Base-by-base conservation (phyloP, 805 yeast species). In the Cyberlindnera samutprakarnensis region DNA sequence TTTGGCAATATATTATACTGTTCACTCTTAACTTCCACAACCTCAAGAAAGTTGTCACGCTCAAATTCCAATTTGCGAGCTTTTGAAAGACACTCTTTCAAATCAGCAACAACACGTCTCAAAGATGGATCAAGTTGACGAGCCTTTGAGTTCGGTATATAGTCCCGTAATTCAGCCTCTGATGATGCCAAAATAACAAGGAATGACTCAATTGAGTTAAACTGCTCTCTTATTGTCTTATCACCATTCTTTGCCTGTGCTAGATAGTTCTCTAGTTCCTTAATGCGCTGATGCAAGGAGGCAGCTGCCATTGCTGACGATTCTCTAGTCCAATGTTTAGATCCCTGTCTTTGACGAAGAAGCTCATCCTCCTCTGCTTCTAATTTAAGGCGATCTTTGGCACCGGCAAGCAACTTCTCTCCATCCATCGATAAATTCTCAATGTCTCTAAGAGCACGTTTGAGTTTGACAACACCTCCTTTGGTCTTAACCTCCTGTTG, bases 211-310 rank as follows among this genome's bases (percentile, higher is more conserved):
- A 82, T 61, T n/a, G 66, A 62, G 2, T 51, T 41, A 40, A 74
- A 71, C 29, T 70, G 69, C 4, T 56, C 50, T 6, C 53, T 43
- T 0, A 84, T 70, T 3, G 68, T 57, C 4, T 53, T 53, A 53
- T 87, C 95, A 7, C 92, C 82, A 4, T 58, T 47, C 18, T 58
- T 54, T 1, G 94, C 92, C 39, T 73, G 74, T 1, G 47, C 43
- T 13, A 81, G 51, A 45, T 76, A 78, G 3, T 46, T 50, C 20
- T 62, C 62, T 49, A 78, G 59, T 14, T 66, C 66, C 2, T 49
- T 46, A 2, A 77, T 47, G 30, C 67, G 67, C 4, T 54, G 53
- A 28, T 56, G 41, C 4, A 70, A 51, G 2, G 56, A 61, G 1
- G 51, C 41, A 8, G 69, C 67, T 2, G 75, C 71, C 4, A 53